Evolutionary conservation across 2,329 filamentous ascomycete species (phyloP), one percentile per base, ranked within the genome.

Genomic region (Aspergillus pseudotamarii): DNA sequence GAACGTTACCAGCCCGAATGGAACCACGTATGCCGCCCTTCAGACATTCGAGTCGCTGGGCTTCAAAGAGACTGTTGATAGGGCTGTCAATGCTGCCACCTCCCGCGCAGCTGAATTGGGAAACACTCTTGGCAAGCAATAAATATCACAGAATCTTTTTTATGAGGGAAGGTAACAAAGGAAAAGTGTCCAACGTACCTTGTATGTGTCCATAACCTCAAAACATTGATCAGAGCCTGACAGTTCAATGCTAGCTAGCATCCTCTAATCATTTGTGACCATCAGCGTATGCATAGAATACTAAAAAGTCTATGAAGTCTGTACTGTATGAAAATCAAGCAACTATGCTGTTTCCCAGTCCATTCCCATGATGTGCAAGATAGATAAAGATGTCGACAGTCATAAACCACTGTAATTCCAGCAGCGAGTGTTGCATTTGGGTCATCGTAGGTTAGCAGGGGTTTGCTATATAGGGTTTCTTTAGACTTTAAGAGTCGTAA

Each of bases 1-100:
- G 69, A 76, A 76, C 23, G 75, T 76, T 11, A 76, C 75, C 32
- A 76, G 75, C 55, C 75, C 74, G 8, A 76, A 76, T 57, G 75
- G 75, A 14, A 76, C 75, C 11, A 76, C 75, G 1, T 66, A 73
- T 62, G 75, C 75, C 16, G 75, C 75, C 1, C 60, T 76, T 10
- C 72, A 75, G 64, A 71, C 69, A 0, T 76, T 76, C 46, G 73
- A 74, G 65, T 60, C 67, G 16, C 59, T 71, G 32, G 69, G 68
- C 16, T 76, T 76, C 38, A 60, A 72, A 30, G 69, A 72, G 23
- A 74, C 68, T 14, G 73, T 76, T 28, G 67, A 76, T 56, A 73
- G 75, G 68, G 71, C 75, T 55, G 74, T 76, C 16, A 69, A 70
- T 64, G 68, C 75, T 43, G 75, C 75, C 2, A 75, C 74, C 12